Percentiles rank a stretch among this genome's conserved stretches.
Conservation (phyloP, 228 moss, liverwort and hornwort species). For the Sphagnum fallax region DNA sequence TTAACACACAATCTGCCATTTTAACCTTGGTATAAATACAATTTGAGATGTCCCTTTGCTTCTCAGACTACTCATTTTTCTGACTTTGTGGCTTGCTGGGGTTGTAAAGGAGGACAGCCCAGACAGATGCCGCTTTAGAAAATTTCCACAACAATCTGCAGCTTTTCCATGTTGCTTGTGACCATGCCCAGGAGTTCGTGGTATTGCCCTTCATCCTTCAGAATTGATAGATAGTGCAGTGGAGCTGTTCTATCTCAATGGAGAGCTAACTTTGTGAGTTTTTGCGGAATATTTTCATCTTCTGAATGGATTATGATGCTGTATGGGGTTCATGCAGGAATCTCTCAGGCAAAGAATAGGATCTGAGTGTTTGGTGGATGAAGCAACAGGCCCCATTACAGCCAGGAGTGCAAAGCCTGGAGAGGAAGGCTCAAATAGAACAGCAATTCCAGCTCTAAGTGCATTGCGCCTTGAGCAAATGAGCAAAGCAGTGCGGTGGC, state of each 20-base stretch:
- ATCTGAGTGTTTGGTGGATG: constrained; percentile 91
- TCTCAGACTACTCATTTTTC: too few relatives aligned
- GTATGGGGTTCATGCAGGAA: constrained; percentile 49
- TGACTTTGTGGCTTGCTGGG: too few relatives aligned
- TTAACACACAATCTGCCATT: too few relatives aligned
- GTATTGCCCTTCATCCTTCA: constrained; percentile 16
- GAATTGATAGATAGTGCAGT: neutral
- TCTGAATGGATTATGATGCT: constrained; percentile 2
- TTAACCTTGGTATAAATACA: too few relatives aligned
- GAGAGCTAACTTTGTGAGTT: neutral
- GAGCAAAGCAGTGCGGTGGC: constrained; percentile 90
- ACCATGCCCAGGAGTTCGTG: constrained; percentile 95
- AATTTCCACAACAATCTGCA: constrained; percentile 79
- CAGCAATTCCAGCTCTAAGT: constrained; percentile 80
- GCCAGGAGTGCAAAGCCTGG: constrained; percentile 51
- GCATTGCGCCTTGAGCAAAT: constrained; percentile 95
- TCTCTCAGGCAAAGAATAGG: constrained; percentile 89
- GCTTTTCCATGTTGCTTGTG: constrained; percentile 87
- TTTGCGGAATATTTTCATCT: neutral
- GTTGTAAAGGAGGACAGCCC: constrained; percentile 44
- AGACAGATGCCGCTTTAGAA: constrained; percentile 82
- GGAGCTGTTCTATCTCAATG: neutral
- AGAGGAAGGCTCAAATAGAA: constrained; percentile 49
- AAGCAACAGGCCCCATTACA: constrained; percentile 86
- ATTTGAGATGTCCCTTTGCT: too few relatives aligned